Base-by-base conservation (phyloP, 306 rosid genomes). In the Delonix regia region DNA sequence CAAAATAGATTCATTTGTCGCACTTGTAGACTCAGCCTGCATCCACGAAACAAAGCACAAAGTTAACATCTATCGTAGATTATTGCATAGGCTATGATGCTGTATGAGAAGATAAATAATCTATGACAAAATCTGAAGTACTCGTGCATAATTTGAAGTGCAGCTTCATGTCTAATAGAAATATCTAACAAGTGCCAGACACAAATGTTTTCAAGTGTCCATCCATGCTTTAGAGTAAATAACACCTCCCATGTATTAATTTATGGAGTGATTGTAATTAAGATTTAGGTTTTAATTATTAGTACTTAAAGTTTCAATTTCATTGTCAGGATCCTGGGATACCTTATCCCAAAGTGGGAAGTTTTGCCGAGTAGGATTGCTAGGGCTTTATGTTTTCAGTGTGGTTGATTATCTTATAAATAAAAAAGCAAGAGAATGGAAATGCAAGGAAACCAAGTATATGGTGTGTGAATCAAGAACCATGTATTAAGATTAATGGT, bases 11-110 rank as follows among this genome's bases (percentile, higher is more conserved):
- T 93, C 98, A 24, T 89, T 93, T 71, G 98, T 85, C 64, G 86
- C 89, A 71, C 83, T 84, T 9, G 85, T 89, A 11, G 95, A 87
- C 83, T 91, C 98, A 4, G 98, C 98, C 98, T 93, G 85, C 53
- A 73, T 19, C 66, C n/a, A 65, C 57, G 7, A 77, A 27, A 72
- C 22, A 77, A 70, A n/a, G n/a, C 64, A 41, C 69, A 57, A 13
- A 19, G 41, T 75, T 60, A 75, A 47, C 34, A 55, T 49, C 22
- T 11, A 1, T 61, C 60, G 19, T 5, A 36, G 38, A 51, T 24
- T n/a, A 48, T 36, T 47, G 30, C 14, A 27, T 5, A 52, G 28
- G 22, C 36, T 52, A 9, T 4, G 47, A 63, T 34, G 8, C 21
- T 5, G 42, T 61, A 61, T 13, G 4, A 14, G 7, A 28, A 14